Evolutionary conservation across 225 moss, liverwort and hornwort species (phyloP).

Genomic region (Polytrichum commune): DNA sequence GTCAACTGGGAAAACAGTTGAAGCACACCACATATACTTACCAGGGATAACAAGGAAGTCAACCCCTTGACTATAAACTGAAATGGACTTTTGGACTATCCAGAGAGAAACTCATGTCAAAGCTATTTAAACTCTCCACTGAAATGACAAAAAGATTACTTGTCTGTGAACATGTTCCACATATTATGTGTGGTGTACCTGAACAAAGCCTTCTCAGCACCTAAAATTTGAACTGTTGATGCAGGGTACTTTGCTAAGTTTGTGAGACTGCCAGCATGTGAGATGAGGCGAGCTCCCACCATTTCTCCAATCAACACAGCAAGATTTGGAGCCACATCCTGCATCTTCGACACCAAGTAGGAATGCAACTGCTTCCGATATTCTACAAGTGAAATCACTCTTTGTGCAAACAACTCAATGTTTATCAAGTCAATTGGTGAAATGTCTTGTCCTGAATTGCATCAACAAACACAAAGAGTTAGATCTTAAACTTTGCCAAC

Average conservation of each 20-base stretch:
- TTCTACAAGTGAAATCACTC: conserved; percentile 77
- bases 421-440: conserved; percentile 94
- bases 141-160: too few relatives aligned
- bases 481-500: too few relatives aligned
- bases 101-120: too few relatives aligned
- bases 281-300: conserved; percentile 97
- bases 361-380: conserved; percentile 93
- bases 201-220: conserved; percentile 93
- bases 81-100: too few relatives aligned
- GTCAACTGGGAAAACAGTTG: too few relatives aligned
- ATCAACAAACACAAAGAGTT: not conserved
- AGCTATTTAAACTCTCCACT: too few relatives aligned
- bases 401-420: conserved; percentile 75
- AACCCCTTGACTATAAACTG: too few relatives aligned
- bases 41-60: too few relatives aligned
- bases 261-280: conserved; percentile 94
- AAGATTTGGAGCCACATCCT: conserved; percentile 91
- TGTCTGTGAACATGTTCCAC: too few relatives aligned
- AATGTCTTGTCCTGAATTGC: conserved; percentile 84
- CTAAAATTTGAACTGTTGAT: conserved; percentile 90
- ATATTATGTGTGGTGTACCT: conserved; percentile 38
- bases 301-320: conserved; percentile 91
- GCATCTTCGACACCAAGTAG: conserved; percentile 93
- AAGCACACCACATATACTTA: too few relatives aligned
- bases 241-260: conserved; percentile 96